A percentile compares a stretch with the other conserved stretches of the same genome.
phyloP scores from a whole-genome alignment of 1,284 basidiomycete species.

The Rhodotorula sp. region DNA sequence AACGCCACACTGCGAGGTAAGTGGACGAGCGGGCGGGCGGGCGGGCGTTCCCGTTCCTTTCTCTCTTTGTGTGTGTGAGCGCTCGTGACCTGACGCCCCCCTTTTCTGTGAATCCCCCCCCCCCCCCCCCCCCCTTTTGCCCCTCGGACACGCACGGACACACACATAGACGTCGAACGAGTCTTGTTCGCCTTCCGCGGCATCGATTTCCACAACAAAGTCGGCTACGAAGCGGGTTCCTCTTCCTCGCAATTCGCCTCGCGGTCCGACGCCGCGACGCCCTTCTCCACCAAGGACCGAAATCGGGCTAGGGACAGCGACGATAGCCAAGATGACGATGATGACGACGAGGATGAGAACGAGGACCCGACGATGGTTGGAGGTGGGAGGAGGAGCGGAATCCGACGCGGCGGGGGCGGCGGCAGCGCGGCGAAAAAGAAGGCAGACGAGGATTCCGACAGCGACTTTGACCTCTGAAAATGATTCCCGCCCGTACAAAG shows the following conservation, averaged over 20 bases:
- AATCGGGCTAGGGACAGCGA: conserved; percentile 5
- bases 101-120: not conserved
- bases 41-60: not conserved
- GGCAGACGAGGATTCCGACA: conserved; percentile 30
- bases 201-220: conserved; percentile 42
- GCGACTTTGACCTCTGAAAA: conserved; percentile 41
- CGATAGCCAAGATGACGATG: conserved; percentile 15
- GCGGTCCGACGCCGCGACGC: conserved; percentile 20
- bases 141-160: too few species aligned
- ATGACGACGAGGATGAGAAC: conserved; percentile 19
- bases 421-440: not conserved
- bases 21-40: conserved; percentile 24
- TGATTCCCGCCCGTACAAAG: not conserved
- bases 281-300: conserved; percentile 3
- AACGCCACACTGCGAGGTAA: conserved; percentile 78
- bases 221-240: conserved; percentile 26
- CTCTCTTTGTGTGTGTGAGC: not conserved
- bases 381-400: conserved; percentile 37
- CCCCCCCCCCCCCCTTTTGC: too few species aligned
- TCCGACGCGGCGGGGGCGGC: conserved; percentile 21
- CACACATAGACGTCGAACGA: conserved; percentile 38
- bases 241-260: conserved; percentile 25
- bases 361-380: conserved; percentile 36
- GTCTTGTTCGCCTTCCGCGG: conserved; percentile 42
- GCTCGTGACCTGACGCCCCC: not conserved